Evolutionary conservation across 345 rosid genomes (phyloP).

Genomic region (Rhodamnia rubescens): DNA sequence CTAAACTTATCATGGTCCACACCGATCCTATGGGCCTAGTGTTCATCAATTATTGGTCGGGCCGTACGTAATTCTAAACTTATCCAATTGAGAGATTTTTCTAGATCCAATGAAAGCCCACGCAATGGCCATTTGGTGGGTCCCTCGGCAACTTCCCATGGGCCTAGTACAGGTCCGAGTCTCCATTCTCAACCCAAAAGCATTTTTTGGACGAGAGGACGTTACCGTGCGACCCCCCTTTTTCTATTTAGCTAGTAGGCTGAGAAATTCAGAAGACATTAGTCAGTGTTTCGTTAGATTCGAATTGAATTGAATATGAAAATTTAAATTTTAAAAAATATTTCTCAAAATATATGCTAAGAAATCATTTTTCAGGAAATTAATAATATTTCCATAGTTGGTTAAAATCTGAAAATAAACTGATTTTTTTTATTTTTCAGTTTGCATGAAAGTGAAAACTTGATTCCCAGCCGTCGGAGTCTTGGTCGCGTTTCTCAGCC

Average conservation of each 20-base stretch:
- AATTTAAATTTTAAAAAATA: not conserved
- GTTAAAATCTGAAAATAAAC: not conserved
- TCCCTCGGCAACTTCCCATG: not conserved
- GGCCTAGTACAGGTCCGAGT: no score
- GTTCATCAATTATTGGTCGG: not conserved
- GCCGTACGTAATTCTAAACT: not conserved
- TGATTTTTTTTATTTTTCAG: no score
- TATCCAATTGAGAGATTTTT: not conserved
- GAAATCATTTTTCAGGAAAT: not conserved
- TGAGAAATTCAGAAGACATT: not conserved
- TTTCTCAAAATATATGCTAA: not conserved
- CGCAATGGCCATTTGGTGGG: not conserved
- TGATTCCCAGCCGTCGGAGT: no score
- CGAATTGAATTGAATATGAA: not conserved
- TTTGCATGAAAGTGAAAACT: no score
- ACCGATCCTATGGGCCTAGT: not conserved
- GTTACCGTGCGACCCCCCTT: rapidly evolving
- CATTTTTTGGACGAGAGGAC: not conserved
- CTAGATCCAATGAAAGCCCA: not conserved
- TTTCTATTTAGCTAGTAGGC: not conserved
- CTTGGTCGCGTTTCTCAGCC: not conserved
- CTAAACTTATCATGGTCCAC: not conserved
- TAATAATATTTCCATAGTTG: not conserved
- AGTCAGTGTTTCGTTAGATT: not conserved
- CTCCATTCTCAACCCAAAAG: not conserved